A percentile compares a stretch with the other conserved stretches of the same genome.
These are phyloP conservation scores for Diplodia scrobiculata DNA, from an alignment of 2,329 filamentous ascomycete genomes.

Conservation along the genomic window DNA sequence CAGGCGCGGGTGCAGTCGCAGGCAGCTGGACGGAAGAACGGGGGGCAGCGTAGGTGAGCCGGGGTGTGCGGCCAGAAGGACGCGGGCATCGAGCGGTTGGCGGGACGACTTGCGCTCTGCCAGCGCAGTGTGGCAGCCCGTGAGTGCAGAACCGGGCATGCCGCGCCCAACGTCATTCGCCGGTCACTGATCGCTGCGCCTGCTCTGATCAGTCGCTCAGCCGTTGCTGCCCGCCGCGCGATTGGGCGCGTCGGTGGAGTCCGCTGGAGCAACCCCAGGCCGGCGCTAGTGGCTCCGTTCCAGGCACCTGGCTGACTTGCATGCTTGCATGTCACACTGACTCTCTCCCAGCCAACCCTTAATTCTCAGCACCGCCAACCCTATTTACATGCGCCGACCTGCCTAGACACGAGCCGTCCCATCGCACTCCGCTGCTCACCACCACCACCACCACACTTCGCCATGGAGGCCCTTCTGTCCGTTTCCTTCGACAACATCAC, in stretches of 20 bases:
- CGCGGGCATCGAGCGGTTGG: background rate
- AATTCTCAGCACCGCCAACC: constrained; percentile 26
- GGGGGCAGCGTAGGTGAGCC: constrained; percentile 1
- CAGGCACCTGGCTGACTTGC: constrained; percentile 21
- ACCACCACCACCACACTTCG: constrained; percentile 26
- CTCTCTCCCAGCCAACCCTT: constrained; percentile 29
- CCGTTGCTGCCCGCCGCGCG: constrained; percentile 23
- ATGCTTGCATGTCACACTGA: constrained; percentile 27
- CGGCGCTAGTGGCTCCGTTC: constrained; percentile 15
- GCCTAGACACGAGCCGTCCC: constrained; percentile 10
- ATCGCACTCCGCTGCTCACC: constrained; percentile 5
- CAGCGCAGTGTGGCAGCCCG: constrained; percentile 12
- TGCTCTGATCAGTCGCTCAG: constrained; percentile 27
- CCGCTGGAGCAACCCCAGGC: constrained; percentile 23
- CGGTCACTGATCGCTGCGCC: constrained; percentile 26
- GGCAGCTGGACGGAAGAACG: constrained; percentile 11
- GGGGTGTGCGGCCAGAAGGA: background rate
- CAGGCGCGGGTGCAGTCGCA: constrained; percentile 11
- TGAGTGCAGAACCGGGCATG: constrained; percentile 17
- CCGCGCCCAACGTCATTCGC: constrained; percentile 25
- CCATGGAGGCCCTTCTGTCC: constrained; percentile 88
- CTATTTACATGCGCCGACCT: constrained; percentile 25
- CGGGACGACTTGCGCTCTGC: constrained; percentile 12
- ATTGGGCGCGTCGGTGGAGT: constrained; percentile 14
- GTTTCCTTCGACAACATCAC: constrained; percentile 96